Base-by-base conservation (phyloP, 352 stramenopile species). In the Globisporangium sylvaticum region DNA sequence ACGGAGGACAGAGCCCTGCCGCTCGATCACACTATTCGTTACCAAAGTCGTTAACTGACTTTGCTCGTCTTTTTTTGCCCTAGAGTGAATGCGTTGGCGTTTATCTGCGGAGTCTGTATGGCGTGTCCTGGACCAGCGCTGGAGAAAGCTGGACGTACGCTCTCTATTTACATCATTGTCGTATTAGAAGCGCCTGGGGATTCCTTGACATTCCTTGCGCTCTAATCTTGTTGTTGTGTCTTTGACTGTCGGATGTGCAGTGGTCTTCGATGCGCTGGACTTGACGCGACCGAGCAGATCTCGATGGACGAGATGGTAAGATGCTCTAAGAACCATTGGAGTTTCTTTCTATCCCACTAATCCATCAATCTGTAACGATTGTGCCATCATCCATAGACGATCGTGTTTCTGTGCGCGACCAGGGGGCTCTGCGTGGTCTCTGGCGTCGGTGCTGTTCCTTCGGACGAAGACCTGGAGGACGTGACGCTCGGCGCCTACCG, bases 301-400 rank as follows among this genome's bases (percentile, higher is more conserved):
- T 88, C 84, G 2, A 89, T 92, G 78, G 84, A 92, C 64, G 84
- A 92, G 64, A 89, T 90, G 84, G 79, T 89, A 64, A 4, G 57
- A 12, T 18, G 1, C 7, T 10, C 48, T 27, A 2, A 24, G 22
- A 4, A 32, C 0, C 18, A 4, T 12, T 20, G 32, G 18, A 56
- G 24, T n/a, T 37, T 1, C 7, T 32, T n/a, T 22, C 15, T 27
- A n/a, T n/a, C 14, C 25, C 29, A 42, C 1, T 29, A 37, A n/a
- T 56, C 32, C 14, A 27, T 12, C 12, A 31, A 32, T 18, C 22
- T n/a, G 18, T 22, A 3, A 2, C 10, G 18, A 42, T 56, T 20
- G 22, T 50, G 48, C 29, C 56, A 18, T 62, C 8, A 12, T n/a
- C 10, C 0, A 64, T n/a, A 91, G 83, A 92, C 81, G 50, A 90